phyloP scores from a whole-genome alignment of 768 basidiomycete genomes.

The Coprinopsis marcescibilis region DNA sequence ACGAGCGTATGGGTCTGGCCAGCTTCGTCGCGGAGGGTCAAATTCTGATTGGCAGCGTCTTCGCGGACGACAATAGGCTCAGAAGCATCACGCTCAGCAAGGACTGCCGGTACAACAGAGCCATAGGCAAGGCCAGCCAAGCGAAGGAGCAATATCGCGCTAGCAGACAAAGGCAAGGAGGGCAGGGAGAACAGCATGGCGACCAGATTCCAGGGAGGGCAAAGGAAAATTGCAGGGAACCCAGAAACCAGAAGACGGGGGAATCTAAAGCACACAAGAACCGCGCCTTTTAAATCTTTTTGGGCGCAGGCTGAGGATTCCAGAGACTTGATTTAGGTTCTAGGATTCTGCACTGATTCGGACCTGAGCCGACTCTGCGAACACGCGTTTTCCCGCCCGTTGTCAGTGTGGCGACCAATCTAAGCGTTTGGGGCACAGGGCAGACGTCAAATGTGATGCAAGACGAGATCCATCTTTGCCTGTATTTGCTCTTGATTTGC shows the following conservation, averaged over 20 bases:
- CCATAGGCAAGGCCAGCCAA: background rate
- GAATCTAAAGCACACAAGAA: background rate
- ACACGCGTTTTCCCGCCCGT: conserved; percentile 2
- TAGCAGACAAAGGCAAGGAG: background rate
- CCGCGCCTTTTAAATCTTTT: background rate
- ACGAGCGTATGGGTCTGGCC: conserved; percentile 30
- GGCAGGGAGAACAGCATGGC: background rate
- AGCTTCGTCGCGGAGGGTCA: conserved; percentile 42
- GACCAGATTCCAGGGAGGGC: background rate
- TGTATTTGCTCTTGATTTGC: background rate
- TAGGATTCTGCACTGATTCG: background rate
- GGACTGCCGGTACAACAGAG: background rate
- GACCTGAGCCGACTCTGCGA: background rate
- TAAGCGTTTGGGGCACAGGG: background rate
- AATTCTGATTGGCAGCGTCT: conserved; percentile 33
- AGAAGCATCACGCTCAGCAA: background rate
- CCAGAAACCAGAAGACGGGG: background rate
- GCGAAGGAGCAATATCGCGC: background rate
- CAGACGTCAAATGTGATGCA: conserved; percentile 7
- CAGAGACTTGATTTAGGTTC: background rate
- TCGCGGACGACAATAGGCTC: background rate
- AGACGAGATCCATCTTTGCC: background rate
- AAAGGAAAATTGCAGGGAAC: background rate
- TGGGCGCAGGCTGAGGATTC: background rate
- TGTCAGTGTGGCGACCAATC: conserved; percentile 6